These are phyloP conservation scores for Backusella tuberculispora DNA, from an alignment of 192 early-diverging fungal species.

Conservation along the genomic window DNA sequence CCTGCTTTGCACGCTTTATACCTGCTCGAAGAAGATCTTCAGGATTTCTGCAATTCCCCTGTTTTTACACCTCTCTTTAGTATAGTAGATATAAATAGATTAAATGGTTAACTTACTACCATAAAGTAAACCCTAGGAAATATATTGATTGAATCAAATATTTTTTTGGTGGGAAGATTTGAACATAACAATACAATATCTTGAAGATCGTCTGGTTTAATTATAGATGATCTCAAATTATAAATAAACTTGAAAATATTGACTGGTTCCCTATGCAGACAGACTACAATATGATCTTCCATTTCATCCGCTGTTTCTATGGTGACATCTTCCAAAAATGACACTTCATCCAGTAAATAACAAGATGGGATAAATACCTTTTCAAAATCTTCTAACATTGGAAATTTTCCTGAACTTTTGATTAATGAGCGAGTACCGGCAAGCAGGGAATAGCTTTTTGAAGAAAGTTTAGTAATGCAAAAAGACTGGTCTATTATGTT, in stretches of 20 bases:
- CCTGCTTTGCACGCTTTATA: slow-evolving; percentile 42
- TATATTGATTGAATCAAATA: slow-evolving; percentile 43
- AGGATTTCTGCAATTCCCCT: slow-evolving; percentile 51
- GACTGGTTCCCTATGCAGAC: slow-evolving; percentile 40
- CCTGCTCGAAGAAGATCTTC: slow-evolving; percentile 51
- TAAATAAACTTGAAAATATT: slow-evolving; percentile 36
- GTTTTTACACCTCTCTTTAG: neutral
- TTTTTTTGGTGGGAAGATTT: slow-evolving; percentile 37
- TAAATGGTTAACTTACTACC: slow-evolving; percentile 25
- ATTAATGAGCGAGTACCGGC: neutral
- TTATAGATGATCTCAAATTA: slow-evolving; percentile 39
- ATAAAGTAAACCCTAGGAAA: slow-evolving; percentile 50
- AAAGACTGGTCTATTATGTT: slow-evolving; percentile 14
- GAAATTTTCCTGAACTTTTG: neutral
- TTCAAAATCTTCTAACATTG: slow-evolving; percentile 8
- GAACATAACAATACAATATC: slow-evolving; percentile 48
- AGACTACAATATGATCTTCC: slow-evolving; percentile 44
- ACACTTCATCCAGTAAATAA: slow-evolving; percentile 19
- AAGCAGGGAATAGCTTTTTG: slow-evolving; percentile 17
- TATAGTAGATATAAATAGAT: neutral
- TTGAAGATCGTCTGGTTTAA: slow-evolving; percentile 41
- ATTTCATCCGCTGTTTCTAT: slow-evolving; percentile 19
- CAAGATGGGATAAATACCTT: slow-evolving; percentile 2
- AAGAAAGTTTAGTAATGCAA: slow-evolving; percentile 10
- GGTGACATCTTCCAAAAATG: slow-evolving; percentile 14